A percentile compares a stretch with the other conserved stretches of the same genome.
Conservation (phyloP, 768 basidiomycete species). For the Terana coerulea region DNA sequence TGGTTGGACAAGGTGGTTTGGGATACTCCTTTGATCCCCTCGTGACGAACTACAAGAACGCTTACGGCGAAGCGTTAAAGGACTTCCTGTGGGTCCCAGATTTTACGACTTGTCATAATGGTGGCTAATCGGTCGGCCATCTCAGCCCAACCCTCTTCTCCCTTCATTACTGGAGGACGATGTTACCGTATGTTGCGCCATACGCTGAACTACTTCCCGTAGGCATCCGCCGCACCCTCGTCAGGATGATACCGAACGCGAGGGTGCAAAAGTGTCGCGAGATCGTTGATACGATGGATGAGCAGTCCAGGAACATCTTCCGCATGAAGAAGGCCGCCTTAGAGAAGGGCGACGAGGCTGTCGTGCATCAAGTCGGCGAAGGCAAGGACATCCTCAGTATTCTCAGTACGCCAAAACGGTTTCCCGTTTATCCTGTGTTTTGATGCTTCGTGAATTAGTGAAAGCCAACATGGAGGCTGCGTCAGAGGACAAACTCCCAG, state of each 20-base stretch:
- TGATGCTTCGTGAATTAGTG: slow-evolving; percentile 29
- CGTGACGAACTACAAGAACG: slow-evolving; percentile 6
- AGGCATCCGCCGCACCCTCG: neutral
- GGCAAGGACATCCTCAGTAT: slow-evolving; percentile 46
- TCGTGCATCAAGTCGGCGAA: slow-evolving; percentile 29
- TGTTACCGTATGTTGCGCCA: slow-evolving; percentile 13
- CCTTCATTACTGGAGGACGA: neutral
- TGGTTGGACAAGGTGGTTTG: slow-evolving; percentile 21
- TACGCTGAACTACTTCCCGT: slow-evolving; percentile 9
- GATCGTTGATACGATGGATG: slow-evolving; percentile 33
- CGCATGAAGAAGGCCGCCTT: slow-evolving; percentile 34
- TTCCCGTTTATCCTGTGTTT: neutral
- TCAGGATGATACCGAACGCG: slow-evolving; percentile 10
- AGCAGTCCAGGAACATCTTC: slow-evolving; percentile 34
- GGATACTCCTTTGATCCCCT: slow-evolving; percentile 20
- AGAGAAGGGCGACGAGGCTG: slow-evolving; percentile 30
- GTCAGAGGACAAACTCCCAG: slow-evolving; percentile 19
- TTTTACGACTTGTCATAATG: neutral
- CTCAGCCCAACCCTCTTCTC: slow-evolving; percentile 10
- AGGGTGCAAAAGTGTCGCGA: slow-evolving; percentile 24
- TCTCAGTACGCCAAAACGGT: slow-evolving; percentile 31
- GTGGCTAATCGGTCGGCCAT: neutral
- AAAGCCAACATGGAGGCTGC: slow-evolving; percentile 34
- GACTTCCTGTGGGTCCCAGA: slow-evolving; percentile 15
- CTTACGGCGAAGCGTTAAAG: slow-evolving; percentile 17